These are phyloP conservation scores for Oryza punctata DNA, from an alignment of 176 grass and related monocot genomes.

Conservation along the genomic window DNA sequence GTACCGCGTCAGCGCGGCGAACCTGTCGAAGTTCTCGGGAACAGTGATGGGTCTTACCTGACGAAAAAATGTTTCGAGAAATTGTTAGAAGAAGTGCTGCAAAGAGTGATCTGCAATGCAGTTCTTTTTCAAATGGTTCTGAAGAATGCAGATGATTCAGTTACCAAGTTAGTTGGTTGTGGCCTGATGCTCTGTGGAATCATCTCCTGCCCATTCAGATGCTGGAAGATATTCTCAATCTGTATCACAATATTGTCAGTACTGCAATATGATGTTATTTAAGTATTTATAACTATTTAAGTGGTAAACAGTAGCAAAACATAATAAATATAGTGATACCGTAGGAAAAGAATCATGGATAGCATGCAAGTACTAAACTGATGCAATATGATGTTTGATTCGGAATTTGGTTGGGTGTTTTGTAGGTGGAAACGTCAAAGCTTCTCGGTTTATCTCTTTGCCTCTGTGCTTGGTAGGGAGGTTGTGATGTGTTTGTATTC, in stretches of 20 bases:
- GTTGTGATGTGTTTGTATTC: too few species aligned
- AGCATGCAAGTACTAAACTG: too few species aligned
- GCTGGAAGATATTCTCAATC: constrained; percentile 48
- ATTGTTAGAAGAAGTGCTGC: neutral
- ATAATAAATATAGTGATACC: neutral
- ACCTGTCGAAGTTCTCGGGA: constrained; percentile 34
- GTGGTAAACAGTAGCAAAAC: neutral
- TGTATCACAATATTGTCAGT: neutral
- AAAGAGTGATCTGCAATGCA: neutral
- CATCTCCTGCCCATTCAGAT: constrained; percentile 37
- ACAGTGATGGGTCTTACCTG: constrained; percentile 17
- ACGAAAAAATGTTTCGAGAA: constrained; percentile 19
- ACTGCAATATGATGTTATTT: neutral
- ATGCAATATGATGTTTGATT: too few species aligned
- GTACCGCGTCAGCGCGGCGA: constrained; percentile 40
- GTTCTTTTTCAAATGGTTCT: neutral
- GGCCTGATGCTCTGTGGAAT: constrained; percentile 2
- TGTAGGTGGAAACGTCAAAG: too few species aligned
- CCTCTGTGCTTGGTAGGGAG: too few species aligned
- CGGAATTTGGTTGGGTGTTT: too few species aligned
- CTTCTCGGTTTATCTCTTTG: too few species aligned
- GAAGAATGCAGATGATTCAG: neutral
- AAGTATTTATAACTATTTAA: neutral
- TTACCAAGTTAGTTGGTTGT: constrained; percentile 29
- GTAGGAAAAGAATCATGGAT: too few species aligned